Conservation (phyloP, 2,329 filamentous ascomycete genomes). For the Ophiostoma piceae region DNA sequence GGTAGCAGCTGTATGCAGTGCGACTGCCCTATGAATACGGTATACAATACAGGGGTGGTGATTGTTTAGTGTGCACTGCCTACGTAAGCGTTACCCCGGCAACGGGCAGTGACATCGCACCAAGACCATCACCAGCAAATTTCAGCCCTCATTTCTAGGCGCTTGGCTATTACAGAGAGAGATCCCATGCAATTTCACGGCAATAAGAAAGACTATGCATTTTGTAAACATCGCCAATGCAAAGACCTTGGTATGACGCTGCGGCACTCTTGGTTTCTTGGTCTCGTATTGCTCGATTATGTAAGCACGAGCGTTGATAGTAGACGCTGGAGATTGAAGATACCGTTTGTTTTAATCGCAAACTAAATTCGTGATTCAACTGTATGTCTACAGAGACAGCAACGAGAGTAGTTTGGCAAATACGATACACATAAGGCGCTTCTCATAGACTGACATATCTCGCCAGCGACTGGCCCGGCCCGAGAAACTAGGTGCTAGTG, state of each 20-base stretch:
- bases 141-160: conserved; percentile 6
- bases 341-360: too few species aligned
- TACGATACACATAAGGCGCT: too few species aligned
- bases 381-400: too few species aligned
- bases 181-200: background rate
- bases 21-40: background rate
- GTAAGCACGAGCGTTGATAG: background rate
- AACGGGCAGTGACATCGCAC: background rate
- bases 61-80: background rate
- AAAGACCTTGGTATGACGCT: background rate
- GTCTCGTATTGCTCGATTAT: background rate
- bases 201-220: background rate
- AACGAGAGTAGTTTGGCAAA: too few species aligned
- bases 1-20: background rate
- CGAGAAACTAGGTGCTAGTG: background rate
- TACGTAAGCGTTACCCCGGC: conserved; percentile 14
- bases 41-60: conserved; percentile 11
- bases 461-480: background rate
- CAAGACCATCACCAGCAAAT: background rate
- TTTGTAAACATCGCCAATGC: background rate
- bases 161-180: background rate
- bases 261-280: background rate
- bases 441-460: background rate
- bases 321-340: too few species aligned
- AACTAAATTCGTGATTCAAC: too few species aligned